Base-by-base conservation (phyloP, 768 basidiomycete genomes). In the Naganishia vaughanmartiniae region DNA sequence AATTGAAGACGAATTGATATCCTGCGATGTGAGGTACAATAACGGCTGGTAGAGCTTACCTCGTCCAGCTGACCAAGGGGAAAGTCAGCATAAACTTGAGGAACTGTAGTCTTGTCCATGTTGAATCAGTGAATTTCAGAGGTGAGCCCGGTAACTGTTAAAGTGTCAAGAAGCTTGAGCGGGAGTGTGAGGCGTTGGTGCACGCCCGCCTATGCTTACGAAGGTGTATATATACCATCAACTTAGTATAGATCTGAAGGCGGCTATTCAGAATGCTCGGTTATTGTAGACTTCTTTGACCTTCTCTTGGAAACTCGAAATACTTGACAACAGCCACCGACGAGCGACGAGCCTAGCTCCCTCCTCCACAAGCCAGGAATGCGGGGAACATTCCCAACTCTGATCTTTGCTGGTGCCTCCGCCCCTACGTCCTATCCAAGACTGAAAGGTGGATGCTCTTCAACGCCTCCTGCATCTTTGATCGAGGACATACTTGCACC, bases 31-130 rank as follows among this genome's bases (percentile, higher is more conserved):
- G 42, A 42, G 10, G 42, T 15, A 42, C 10, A 42, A 2, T 26
- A 28, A 7, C 11, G n/a, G 4, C 60, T 14, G 57, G n/a, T 9
- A 26, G 28, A 24, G 21, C 58, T 15, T 21, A 69, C 68, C 30
- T 48, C 45, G n/a, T 58, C 46, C 4, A 58, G 30, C 34, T 69
- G 68, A 30, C 58, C 48, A 31, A 69, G 36, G 2, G 68, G 68
- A 48, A 45, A 69, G 39, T 69, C 68, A 45, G 31, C 45, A 24
- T 69, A 69, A 11, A 63, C 60, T 30, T 63, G 39, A 6, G 60
- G 60, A 1, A 34, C 14, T 19, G 54, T 26, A 2, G 60, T 26
- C 30, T 63, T 45, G 30, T 63, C 39, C 60, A 58, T 58, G 11
- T 34, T 58, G 57, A 21, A 26, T 6, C 19, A 51, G n/a, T 51